phyloP scores from a whole-genome alignment of 75 land plant species.

The Larix kaempferi region DNA sequence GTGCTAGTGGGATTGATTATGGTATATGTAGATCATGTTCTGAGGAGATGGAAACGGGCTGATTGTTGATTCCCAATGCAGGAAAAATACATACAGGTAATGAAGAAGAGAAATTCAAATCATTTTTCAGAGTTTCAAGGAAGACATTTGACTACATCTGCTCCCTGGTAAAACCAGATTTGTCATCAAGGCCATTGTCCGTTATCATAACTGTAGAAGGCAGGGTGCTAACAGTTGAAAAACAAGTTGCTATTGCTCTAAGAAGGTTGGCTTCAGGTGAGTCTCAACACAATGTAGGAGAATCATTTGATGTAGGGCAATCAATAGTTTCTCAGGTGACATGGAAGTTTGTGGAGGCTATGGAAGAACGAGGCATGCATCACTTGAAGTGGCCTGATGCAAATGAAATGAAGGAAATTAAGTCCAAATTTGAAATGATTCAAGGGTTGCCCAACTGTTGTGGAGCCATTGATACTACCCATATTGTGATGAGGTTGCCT shows the following conservation, averaged over 20 bases:
- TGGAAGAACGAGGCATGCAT: slow-evolving; percentile 79
- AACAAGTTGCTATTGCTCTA: slow-evolving; percentile 89
- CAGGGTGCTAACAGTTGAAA: slow-evolving; percentile 82
- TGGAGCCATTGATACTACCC: slow-evolving; percentile 90
- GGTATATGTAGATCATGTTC: too few relatives aligned
- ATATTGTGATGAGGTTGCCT: slow-evolving; percentile 83
- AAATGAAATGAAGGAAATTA: slow-evolving; percentile 49
- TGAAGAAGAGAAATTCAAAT: slow-evolving; percentile 60
- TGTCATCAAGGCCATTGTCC: slow-evolving; percentile 76
- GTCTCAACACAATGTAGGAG: slow-evolving; percentile 78
- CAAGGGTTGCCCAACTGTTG: slow-evolving; percentile 83
- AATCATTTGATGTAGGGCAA: slow-evolving; percentile 83
- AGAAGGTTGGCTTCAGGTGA: slow-evolving; percentile 87
- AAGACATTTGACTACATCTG: slow-evolving; percentile 85
- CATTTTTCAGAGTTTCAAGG: slow-evolving; percentile 71
- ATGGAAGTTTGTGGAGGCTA: slow-evolving; percentile 83
- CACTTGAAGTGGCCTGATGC: slow-evolving; percentile 85
- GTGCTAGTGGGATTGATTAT: too few relatives aligned
- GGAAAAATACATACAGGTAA: slow-evolving; percentile 24
- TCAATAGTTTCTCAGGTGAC: slow-evolving; percentile 91
- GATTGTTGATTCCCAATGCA: slow-evolving; percentile 2
- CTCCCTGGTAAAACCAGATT: slow-evolving; percentile 69
- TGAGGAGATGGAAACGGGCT: too few relatives aligned
- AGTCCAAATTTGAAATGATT: slow-evolving; percentile 41
- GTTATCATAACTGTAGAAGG: slow-evolving; percentile 84